Conservation (phyloP, 2,329 filamentous ascomycete genomes). For the Pseudogymnoascus sp. region DNA sequence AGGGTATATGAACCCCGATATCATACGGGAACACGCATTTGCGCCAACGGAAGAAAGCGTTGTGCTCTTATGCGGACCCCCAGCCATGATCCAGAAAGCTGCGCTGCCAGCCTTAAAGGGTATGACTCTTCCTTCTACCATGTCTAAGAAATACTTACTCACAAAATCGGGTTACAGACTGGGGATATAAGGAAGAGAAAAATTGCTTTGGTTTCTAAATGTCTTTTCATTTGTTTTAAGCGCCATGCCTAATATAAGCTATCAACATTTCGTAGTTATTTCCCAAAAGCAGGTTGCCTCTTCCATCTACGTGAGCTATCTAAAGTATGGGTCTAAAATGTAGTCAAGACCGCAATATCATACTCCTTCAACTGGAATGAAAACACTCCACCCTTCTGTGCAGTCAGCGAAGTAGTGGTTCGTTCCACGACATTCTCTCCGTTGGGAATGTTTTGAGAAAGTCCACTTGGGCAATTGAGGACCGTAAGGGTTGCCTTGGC, state of each 20-base stretch:
- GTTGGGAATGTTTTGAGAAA: conserved; percentile 13
- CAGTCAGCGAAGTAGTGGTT: conserved; percentile 12
- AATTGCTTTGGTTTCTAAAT: conserved; percentile 38
- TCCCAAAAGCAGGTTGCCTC: not conserved
- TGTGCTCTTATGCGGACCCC: conserved; percentile 43
- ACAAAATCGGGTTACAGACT: conserved; percentile 14
- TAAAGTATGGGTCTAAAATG: not conserved
- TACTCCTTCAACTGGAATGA: conserved; percentile 19
- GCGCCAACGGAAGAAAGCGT: conserved; percentile 31
- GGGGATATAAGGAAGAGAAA: conserved; percentile 39
- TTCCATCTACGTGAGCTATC: not conserved
- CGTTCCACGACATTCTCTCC: conserved; percentile 15
- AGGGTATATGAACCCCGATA: conserved; percentile 37
- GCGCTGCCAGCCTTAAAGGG: conserved; percentile 38
- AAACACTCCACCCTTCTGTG: conserved; percentile 15
- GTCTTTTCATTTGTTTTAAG: not conserved
- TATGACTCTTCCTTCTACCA: conserved; percentile 14
- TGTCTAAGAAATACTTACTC: conserved; percentile 15
- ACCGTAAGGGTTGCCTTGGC: conserved; percentile 38
- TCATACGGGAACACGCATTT: conserved; percentile 37
- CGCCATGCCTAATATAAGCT: not conserved
- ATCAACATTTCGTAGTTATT: not conserved
- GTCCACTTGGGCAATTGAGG: conserved; percentile 30
- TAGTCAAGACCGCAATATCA: conserved; percentile 21
- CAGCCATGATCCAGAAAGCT: conserved; percentile 44